A percentile compares a stretch with the other conserved stretches of the same genome.
phyloP scores from a whole-genome alignment of 495 filamentous ascomycete genomes.

The Tuber melanosporum region DNA sequence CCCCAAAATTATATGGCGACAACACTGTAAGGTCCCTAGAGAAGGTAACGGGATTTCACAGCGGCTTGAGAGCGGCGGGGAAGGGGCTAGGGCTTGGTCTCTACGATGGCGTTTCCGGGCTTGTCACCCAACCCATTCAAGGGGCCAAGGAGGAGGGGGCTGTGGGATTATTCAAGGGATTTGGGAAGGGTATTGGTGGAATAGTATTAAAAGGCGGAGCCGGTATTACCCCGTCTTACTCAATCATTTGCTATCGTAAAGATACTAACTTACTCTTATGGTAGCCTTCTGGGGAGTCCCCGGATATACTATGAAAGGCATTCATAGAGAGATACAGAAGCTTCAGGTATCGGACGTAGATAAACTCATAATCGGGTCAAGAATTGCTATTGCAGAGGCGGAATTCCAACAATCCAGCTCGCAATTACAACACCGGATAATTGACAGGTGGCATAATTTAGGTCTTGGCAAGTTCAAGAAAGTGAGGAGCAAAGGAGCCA shows the following conservation, averaged over 20 bases:
- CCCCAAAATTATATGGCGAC: constrained; percentile 69
- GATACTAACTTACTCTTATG: constrained; percentile 1
- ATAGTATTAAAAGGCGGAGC: constrained; percentile 65
- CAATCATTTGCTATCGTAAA: constrained; percentile 43
- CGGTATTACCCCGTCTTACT: constrained; percentile 60
- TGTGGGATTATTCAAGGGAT: constrained; percentile 57
- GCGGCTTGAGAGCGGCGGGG: constrained; percentile 60
- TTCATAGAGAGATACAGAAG: constrained; percentile 52
- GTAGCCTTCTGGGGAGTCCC: constrained; percentile 52
- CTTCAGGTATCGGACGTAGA: constrained; percentile 40
- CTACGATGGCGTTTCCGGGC: constrained; percentile 65
- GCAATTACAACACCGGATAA: constrained; percentile 11
- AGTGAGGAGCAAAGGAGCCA: background rate
- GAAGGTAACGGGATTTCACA: constrained; percentile 60
- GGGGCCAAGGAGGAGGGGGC: constrained; percentile 57
- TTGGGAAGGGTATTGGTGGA: constrained; percentile 70
- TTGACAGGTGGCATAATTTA: constrained; percentile 50
- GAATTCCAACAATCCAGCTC: constrained; percentile 23
- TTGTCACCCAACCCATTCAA: constrained; percentile 59
- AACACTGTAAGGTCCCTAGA: constrained; percentile 52
- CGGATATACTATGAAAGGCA: constrained; percentile 62
- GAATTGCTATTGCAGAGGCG: constrained; percentile 24
- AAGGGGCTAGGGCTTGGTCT: constrained; percentile 64
- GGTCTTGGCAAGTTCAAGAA: constrained; percentile 45
- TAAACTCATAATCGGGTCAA: constrained; percentile 27